Evolutionary conservation across 2,329 filamentous ascomycete genomes (phyloP), one percentile per base, ranked within the genome.

Genomic region (Ceratocystis cubensis): DNA sequence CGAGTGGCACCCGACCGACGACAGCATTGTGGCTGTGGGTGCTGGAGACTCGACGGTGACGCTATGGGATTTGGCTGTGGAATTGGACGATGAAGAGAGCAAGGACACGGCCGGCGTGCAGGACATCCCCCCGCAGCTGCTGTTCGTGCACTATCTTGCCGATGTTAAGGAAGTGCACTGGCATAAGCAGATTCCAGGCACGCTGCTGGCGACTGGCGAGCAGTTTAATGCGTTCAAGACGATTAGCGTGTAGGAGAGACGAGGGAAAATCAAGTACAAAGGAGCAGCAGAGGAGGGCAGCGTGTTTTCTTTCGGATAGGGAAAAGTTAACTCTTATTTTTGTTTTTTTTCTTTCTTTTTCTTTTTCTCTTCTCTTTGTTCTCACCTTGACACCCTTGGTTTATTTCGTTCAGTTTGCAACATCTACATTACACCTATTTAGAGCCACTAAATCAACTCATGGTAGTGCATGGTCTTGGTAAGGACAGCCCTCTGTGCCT

Each of bases 101-200:
- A 89, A 86, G 74, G 90, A 96, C 73, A 92, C 88, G 3, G 91
- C 88, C 0, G 91, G 90, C 65, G 85, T 93, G 50, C 86, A 89
- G 73, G 93, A 96, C 69, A 91, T 97, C 69, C 94, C 94, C 67
- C 91, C 94, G 3, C 94, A 99, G 76, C 78, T 99, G 72, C 79
- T 99, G 70, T 99, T 99, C 76, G 91, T 96, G 73, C 94, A 99
- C 78, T 96, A 96, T 75, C 91, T 95, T 79, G 88, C 95, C 72
- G 87, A 90, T 71, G 91, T 91, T 66, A 97, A 96, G 83, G 94
- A 99, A 78, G 79, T 92, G 46, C 94, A 99, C 78, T 99, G 94
- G 93, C 93, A 97, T 78, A 89, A 88, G 44, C 94, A 99, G 79
- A 96, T 97, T 74, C 89, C 91, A 0, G 94, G 94, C 37, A 86